Evolutionary conservation across 177 flowering plant species (phyloP).

Genomic region (Telopea speciosissima): DNA sequence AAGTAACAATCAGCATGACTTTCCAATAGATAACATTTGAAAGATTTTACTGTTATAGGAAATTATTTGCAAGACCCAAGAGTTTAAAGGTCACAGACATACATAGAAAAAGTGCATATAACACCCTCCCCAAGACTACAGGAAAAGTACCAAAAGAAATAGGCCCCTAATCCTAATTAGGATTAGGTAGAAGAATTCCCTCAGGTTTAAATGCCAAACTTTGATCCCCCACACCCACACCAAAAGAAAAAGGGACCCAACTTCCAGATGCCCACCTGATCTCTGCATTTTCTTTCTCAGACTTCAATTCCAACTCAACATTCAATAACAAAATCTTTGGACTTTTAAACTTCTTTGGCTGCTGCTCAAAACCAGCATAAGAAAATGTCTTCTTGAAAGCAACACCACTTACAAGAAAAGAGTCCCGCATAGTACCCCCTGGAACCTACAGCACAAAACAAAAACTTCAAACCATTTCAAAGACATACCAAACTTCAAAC

Average conservation of each 20-base stretch:
- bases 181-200: neutral
- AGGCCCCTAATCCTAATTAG: too few relatives aligned
- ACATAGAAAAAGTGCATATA: too few relatives aligned
- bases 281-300: conserved; percentile 99
- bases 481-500: neutral
- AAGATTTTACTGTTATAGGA: too few relatives aligned
- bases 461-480: neutral
- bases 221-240: too few relatives aligned
- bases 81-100: too few relatives aligned
- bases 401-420: conserved; percentile 92
- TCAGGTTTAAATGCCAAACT: neutral
- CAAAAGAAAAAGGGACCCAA: neutral
- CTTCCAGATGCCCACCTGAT: conserved; percentile 48
- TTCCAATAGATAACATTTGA: too few relatives aligned
- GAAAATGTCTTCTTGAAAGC: conserved; percentile 99
- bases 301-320: conserved; percentile 90
- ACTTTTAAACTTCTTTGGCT: conserved; percentile 82
- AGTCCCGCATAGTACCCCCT: conserved; percentile 96
- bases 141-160: too few relatives aligned
- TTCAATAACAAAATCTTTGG: conserved; percentile 88
- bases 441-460: conserved; percentile 56
- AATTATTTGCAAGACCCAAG: too few relatives aligned
- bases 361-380: conserved; percentile 99
- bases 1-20: conserved; percentile 2
- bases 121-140: too few relatives aligned